Base-by-base conservation (phyloP, 805 yeast genomes). In the Cyberlindnera bimundalis region DNA sequence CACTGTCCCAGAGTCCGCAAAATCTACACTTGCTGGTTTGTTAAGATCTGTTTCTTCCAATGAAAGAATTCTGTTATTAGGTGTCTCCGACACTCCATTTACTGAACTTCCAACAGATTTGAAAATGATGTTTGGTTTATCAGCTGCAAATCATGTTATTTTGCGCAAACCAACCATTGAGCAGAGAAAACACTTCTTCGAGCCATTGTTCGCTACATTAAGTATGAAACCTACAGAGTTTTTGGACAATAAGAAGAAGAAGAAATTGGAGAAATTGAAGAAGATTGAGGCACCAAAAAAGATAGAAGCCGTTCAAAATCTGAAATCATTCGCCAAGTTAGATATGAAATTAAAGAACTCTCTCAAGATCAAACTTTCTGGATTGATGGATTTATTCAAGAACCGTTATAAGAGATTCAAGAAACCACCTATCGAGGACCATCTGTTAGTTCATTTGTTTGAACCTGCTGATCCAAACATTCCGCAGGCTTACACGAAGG, bases 351-450 rank as follows among this genome's bases (percentile, higher is more conserved):
- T 91, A 44, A 89, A 89, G 59, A 91, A 91, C 59, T 71, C 85
- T 13, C 66, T 93, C 42, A 93, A 91, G 61, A 79, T 93, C 43
- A 89, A 85, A 60, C 69, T 93, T 23, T 81, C 95, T 6, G 90
- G 86, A 1, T 65, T 93, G 29, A 85, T 93, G 93, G 98, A 93
- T 48, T 64, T 86, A 17, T 84, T 91, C 68, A 89, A 90, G 59
- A 79, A 70, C 43, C 72, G 97, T 35, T 93, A 91, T 60, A 88
- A 88, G 55, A 70, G 96, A 41, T 93, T 93, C 68, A 83, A 81
- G 54, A 93, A 90, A 55, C 98, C 99, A 1, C 71, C 85, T 0
- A 78, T 93, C 42, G 98, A 91, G 42, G 96, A 89, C 47, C 66
- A 73, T 14, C 68, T 73, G 12, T 66, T 91, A 35, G 68, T 78